Evolutionary conservation across 1,284 basidiomycete species (phyloP), one percentile per base, ranked within the genome.

Genomic region (Vanrija sp.): DNA sequence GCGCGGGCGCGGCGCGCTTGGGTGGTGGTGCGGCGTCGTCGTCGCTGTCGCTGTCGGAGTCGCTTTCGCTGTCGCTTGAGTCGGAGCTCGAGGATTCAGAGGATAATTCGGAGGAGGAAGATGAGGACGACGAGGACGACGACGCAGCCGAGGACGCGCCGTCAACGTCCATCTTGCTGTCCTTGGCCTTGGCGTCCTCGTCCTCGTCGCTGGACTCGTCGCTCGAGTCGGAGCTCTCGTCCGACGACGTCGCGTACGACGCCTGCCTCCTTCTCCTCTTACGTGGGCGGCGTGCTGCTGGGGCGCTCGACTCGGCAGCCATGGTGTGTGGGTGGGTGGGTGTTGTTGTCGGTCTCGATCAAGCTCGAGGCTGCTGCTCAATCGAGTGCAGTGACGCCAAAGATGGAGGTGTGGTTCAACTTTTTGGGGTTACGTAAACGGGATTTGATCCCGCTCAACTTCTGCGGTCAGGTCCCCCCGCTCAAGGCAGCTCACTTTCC

Each of bases 201-300:
- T 53, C 68, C 16, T 38, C 66, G 34, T 69, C 70, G 3, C 65
- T 68, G 58, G 44, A 45, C 39, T 49, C 48, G 44, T 50, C 44
- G 46, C 52, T 45, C 18, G n/a, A 12, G 46, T 47, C 38, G 55
- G 18, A 38, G 47, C 61, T 60, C 9, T 51, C 57, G 29, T 57
- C 60, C 18, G 66, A 68, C 12, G 59, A 62, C 16, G 65, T 65
- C n/a, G 63, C 59, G 44, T 68, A 68, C 15, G 65, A 68, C 15
- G 61, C 62, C 28, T 65, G 63, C 47, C 71, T 63, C 56, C 71
- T 68, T 57, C 71, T 63, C 50, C 70, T 58, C 51, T 72, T 71
- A 39, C 68, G 59, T 38, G 64, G 54, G 19, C 58, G 53, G 46
- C 51, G 56, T 25, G 46, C 45, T 5, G 44, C 43, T n/a, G 54